Evolutionary conservation across 306 rosid genomes (phyloP).

Genomic region (Vigna hirtella): DNA sequence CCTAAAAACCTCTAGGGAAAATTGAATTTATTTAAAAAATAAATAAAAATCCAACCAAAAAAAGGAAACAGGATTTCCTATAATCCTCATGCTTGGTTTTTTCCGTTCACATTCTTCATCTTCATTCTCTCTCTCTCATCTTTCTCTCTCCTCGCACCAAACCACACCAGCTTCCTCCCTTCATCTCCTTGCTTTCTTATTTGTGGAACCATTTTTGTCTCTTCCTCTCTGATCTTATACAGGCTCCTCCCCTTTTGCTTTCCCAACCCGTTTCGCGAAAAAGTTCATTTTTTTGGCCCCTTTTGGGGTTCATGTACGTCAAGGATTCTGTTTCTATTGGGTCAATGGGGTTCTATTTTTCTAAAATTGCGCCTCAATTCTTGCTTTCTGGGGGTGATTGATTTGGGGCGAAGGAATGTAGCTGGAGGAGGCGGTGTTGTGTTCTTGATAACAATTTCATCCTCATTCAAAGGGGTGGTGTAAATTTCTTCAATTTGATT

Average conservation of each 20-base stretch:
- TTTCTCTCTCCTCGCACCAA: slow-evolving; percentile 48
- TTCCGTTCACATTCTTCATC: slow-evolving; percentile 28
- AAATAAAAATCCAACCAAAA: slow-evolving; percentile 12
- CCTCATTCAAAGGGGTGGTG: slow-evolving; percentile 51
- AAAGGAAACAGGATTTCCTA: slow-evolving; percentile 18
- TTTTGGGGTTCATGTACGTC: slow-evolving; percentile 20
- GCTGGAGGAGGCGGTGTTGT: slow-evolving; percentile 39
- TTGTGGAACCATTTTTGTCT: slow-evolving; percentile 49
- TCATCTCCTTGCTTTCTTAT: slow-evolving; percentile 47
- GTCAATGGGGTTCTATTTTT: slow-evolving; percentile 43
- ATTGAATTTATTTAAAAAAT: neutral
- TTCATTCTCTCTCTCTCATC: slow-evolving; percentile 25
- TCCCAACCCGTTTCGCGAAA: slow-evolving; percentile 8
- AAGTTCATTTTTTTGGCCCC: neutral
- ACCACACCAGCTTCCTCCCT: slow-evolving; percentile 59
- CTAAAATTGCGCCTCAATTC: slow-evolving; percentile 38
- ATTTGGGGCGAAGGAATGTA: slow-evolving; percentile 48
- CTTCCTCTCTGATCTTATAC: slow-evolving; percentile 51
- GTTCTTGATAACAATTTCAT: slow-evolving; percentile 44
- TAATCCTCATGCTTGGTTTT: slow-evolving; percentile 39
- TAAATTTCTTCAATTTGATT: slow-evolving; percentile 35
- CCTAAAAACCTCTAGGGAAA: neutral
- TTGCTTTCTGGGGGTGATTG: slow-evolving; percentile 35
- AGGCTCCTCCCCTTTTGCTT: slow-evolving; percentile 17
- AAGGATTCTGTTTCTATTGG: slow-evolving; percentile 31